Evolutionary conservation across 2,329 filamentous ascomycete genomes (phyloP), one percentile per base, ranked within the genome.

Genomic region (Fusarium mexicanum): DNA sequence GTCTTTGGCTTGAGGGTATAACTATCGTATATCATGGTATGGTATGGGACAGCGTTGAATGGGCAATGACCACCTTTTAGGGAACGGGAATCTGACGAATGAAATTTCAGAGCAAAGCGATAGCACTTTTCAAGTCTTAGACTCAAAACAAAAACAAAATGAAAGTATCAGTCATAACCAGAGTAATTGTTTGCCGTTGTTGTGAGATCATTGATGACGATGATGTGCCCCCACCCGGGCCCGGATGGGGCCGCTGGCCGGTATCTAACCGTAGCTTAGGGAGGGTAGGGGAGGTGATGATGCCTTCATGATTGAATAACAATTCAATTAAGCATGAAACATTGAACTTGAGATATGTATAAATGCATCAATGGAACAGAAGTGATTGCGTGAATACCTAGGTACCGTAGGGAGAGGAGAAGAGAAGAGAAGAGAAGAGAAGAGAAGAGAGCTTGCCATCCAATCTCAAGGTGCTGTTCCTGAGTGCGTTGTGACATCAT

Each of bases 401-500:
- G 22, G n/a, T n/a, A n/a, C n/a, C n/a, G 22, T n/a, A 24, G 9
- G 12, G 33, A 26, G 8, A 22, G 29, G 18, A 50, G n/a, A 24
- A 31, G 29, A 11, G 29, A 31, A 31, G 29, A 29, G 33, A 35
- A 16, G 33, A 35, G 33, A 35, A 6, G 31, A 20, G 18, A 22
- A 29, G 14, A 59, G n/a, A 26, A 35, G 11, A 48, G 20, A 55
- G 41, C 16, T 55, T 47, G n/a, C 31, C 41, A 37, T 46, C 22
- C 14, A 35, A 37, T 47, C 9, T n/a, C 29, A 20, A 29, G 14
- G 22, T 46, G 11, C 20, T 24, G 38, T n/a, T 40, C 16, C 26
- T 33, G 31, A 58, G n/a, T 62, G 12, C 47, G 64, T 73, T 43
- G 59, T 73, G 71, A 73, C 71, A 72, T 74, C 71, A 74, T 62